These are phyloP conservation scores for Sporisorium sorghi DNA, from an alignment of 1,284 basidiomycete species.

Conservation along the genomic window DNA sequence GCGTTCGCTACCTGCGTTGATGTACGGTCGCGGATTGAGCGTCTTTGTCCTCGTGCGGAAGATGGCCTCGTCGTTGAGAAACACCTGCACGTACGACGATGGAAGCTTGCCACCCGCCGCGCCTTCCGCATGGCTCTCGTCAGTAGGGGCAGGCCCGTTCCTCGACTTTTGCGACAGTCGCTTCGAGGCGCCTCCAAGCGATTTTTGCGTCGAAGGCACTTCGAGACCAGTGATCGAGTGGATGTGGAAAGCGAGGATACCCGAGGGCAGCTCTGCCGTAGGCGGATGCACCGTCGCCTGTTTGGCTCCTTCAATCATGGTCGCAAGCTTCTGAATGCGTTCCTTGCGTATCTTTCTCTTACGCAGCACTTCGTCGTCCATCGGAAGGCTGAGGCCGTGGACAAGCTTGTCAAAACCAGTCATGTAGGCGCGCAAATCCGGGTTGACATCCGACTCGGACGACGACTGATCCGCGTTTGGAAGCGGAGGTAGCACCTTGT, in stretches of 20 bases:
- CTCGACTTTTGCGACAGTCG: conserved; percentile 37
- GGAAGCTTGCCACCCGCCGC: conserved; percentile 51
- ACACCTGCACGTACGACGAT: conserved; percentile 62
- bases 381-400: conserved; percentile 53
- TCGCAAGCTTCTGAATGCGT: conserved; percentile 52
- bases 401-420: conserved; percentile 63
- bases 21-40: conserved; percentile 61
- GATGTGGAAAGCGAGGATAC: conserved; percentile 65
- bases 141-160: conserved; percentile 27
- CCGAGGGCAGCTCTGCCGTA: conserved; percentile 38
- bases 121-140: conserved; percentile 50
- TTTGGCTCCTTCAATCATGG: conserved; percentile 54
- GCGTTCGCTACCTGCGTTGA: conserved; percentile 63
- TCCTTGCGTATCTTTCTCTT: conserved; percentile 51
- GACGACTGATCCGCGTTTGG: conserved; percentile 3
- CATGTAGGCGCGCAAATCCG: conserved; percentile 37
- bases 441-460: neutral
- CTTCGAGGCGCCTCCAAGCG: conserved; percentile 42
- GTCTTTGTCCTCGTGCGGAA: conserved; percentile 62
- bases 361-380: conserved; percentile 52
- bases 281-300: conserved; percentile 53
- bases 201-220: conserved; percentile 50
- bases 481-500: conserved; percentile 26
- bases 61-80: conserved; percentile 65
- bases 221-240: conserved; percentile 60